These are phyloP conservation scores for Nakazawaea anatomiae DNA, from an alignment of 805 yeast species.

Conservation along the genomic window DNA sequence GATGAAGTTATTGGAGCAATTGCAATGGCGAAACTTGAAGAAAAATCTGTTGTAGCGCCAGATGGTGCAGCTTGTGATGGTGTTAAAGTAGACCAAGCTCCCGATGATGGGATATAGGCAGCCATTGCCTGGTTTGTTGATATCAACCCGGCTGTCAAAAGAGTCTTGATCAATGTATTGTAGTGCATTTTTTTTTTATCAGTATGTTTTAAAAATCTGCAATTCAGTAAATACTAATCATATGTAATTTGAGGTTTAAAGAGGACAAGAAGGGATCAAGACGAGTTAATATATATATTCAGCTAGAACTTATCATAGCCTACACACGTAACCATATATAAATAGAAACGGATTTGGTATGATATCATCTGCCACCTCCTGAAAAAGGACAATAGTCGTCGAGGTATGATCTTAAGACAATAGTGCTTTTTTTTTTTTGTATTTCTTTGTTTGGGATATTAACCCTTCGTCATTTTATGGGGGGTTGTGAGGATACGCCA, in stretches of 20 bases:
- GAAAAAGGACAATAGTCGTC: background rate
- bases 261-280: no score
- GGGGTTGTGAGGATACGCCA: background rate
- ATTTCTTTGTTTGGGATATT: no score
- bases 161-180: background rate
- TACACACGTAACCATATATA: no score
- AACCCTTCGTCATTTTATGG: no score
- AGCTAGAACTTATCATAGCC: no score
- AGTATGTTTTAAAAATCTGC: no score
- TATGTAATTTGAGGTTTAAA: no score
- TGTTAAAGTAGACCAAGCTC: conserved; percentile 61
- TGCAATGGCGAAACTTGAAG: conserved; percentile 61
- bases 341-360: no score
- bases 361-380: no score
- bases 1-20: conserved; percentile 39
- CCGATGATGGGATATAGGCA: conserved; percentile 43
- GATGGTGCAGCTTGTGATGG: conserved; percentile 45
- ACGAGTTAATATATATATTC: no score
- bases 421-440: no score
- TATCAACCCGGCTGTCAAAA: conserved; percentile 24
- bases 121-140: conserved; percentile 30
- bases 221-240: no score
- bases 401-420: background rate
- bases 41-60: conserved; percentile 52
- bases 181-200: conserved; percentile 3